phyloP scores from a whole-genome alignment of 2,329 filamentous ascomycete genomes.

The Colletotrichum sp. region DNA sequence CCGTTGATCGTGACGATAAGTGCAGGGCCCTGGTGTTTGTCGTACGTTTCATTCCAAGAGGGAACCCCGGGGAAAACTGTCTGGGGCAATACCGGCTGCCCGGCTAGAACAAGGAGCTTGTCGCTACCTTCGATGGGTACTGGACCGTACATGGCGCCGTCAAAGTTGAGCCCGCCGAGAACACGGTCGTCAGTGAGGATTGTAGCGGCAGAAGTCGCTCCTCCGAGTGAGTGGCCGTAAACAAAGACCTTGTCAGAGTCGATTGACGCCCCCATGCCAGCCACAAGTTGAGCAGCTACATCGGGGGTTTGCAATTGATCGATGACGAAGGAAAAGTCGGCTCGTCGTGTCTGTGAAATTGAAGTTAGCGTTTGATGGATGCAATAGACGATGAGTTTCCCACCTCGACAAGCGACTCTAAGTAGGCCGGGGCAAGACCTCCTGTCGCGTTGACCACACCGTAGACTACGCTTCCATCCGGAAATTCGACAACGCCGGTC shows the following conservation, averaged over 20 bases:
- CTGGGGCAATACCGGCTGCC: constrained; percentile 27
- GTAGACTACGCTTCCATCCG: constrained; percentile 39
- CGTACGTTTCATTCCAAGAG: constrained; percentile 34
- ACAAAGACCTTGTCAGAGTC: constrained; percentile 29
- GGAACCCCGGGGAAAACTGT: constrained; percentile 24
- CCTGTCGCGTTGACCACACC: constrained; percentile 9
- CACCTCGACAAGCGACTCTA: neutral
- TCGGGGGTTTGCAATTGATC: constrained; percentile 27
- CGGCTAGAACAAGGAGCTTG: constrained; percentile 34
- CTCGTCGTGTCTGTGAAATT: constrained; percentile 34
- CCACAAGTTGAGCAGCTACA: neutral
- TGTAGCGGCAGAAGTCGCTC: constrained; percentile 37
- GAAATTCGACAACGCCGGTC: constrained; percentile 47
- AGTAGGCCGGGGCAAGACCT: neutral
- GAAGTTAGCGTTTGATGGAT: neutral
- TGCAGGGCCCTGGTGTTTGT: constrained; percentile 27
- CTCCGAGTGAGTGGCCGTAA: constrained; percentile 44
- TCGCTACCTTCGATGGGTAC: constrained; percentile 27
- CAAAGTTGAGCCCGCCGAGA: constrained; percentile 41
- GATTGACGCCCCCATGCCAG: neutral
- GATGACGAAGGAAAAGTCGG: constrained; percentile 42
- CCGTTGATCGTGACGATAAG: constrained; percentile 28
- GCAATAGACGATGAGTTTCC: neutral
- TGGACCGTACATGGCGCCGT: constrained; percentile 39
- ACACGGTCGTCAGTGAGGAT: constrained; percentile 34